Evolutionary conservation across 176 grass and related monocot species (phyloP), one percentile per base, ranked within the genome.

Genomic region (Elaeis guineensis): DNA sequence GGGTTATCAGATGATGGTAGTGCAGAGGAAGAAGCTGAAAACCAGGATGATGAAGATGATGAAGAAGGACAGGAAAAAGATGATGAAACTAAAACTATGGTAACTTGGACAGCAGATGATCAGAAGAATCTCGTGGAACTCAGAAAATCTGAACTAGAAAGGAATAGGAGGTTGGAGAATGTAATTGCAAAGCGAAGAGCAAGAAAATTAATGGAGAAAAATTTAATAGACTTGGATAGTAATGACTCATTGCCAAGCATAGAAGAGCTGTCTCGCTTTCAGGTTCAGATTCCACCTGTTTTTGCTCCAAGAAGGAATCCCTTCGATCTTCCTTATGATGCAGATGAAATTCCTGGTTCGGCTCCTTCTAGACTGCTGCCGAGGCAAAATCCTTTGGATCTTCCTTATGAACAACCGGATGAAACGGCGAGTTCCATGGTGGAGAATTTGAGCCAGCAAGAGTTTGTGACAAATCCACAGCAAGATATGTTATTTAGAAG

Each of bases 191-290:
- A 61, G 35, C 55, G 73, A 52, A 73, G 57, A 76, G 68, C 79
- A 63, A 85, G 78, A 28, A 85, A 85, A 25, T 66, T 61, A 61
- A 72, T 79, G 61, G 87, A 90, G 50, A 79, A 52, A 61, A 82
- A 59, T 16, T 70, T 67, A 73, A 77, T 82, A 66, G 79, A 85
- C 29, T 61, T 79, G 56, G 64, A 82, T 69, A 50, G 63, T 14
- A 69, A 77, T 66, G 75, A 86, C 23, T 28, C 79, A 73, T 59
- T 71, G 50, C 60, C 59, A 39, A 80, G 57, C 30, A 58, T 70
- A 76, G 78, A 75, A 57, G 81, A 69, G 26, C 62, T 74, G n/a
- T 82, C 78, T 49, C 50, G 75, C 49, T 82, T 86, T 55, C 72
- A 18, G 49, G 66, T 85, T 59, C 78, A 76, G 25, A 63, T 85